Evolutionary conservation across 2,329 filamentous ascomycete species (phyloP).

Genomic region (Clarireedia monteithiana): DNA sequence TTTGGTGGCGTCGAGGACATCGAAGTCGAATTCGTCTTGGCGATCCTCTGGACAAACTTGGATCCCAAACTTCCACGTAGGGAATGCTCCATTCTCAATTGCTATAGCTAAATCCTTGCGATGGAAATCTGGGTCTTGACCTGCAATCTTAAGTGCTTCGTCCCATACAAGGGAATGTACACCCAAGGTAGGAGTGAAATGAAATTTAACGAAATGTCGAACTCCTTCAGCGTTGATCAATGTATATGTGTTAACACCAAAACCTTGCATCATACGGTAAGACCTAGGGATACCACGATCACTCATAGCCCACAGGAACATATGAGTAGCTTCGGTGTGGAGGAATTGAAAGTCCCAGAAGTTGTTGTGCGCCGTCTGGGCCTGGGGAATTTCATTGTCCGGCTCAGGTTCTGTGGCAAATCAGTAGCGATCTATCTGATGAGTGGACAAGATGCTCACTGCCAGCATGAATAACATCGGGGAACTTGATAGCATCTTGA

Average conservation of each 20-base stretch:
- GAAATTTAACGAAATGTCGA: constrained; percentile 49
- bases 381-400: constrained; percentile 63
- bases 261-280: constrained; percentile 80
- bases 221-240: constrained; percentile 47
- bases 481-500: constrained; percentile 68
- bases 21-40: constrained; percentile 55
- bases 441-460: constrained; percentile 16
- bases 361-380: constrained; percentile 63
- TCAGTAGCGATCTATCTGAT: constrained; percentile 7
- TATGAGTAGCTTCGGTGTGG: constrained; percentile 66
- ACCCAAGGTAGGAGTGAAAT: constrained; percentile 66
- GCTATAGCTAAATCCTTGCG: constrained; percentile 69
- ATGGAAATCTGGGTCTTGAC: constrained; percentile 75
- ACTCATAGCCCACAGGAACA: constrained; percentile 74
- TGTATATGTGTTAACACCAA: constrained; percentile 74
- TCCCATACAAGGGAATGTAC: constrained; percentile 69
- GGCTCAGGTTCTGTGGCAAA: constrained; percentile 56
- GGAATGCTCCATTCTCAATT: constrained; percentile 62
- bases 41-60: constrained; percentile 65
- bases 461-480: constrained; percentile 51
- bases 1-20: constrained; percentile 80
- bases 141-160: constrained; percentile 53
- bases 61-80: constrained; percentile 78
- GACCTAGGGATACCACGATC: constrained; percentile 67
- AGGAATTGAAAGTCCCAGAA: constrained; percentile 69